Base-by-base conservation (phyloP, 345 rosid species). In the Passiflora organensis region DNA sequence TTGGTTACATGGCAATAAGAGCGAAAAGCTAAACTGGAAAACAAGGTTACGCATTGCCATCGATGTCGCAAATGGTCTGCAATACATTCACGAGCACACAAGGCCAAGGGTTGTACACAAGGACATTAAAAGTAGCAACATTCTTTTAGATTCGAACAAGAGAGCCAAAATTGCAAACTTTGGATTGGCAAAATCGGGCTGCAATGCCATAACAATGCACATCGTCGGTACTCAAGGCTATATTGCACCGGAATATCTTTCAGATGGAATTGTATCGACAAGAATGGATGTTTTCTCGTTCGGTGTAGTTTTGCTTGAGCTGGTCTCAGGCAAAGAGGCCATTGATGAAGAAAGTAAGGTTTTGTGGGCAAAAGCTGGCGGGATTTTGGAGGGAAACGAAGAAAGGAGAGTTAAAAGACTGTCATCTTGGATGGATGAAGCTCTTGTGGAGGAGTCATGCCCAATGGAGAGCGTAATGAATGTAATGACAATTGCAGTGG, bases 201-300 rank as follows among this genome's bases (percentile, higher is more conserved):
- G 86, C 84, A 85, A 85, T 34, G 82, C 84, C 55, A 82, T 80
- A 62, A 85, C 88, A 13, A 76, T 76, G 88, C 86, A 85, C 69
- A 82, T 82, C 32, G 86, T 78, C 12, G 93, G 88, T 37, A 82
- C 93, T 21, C 93, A 80, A 67, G 88, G 93, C 9, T 82, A 85
- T 68, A 82, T 85, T 21, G 86, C 93, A 3, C 93, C 88, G 0
- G 88, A 85, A 53, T 82, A 82, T 53, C 55, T 80, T 20, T 43
- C 80, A 0, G 88, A 82, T 13, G 93, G 93, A 48, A 70, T 76
- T 21, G 86, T 82, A 13, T 82, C 88, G 0, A 78, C 88, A 1
- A 85, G 65, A 50, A 80, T 78, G 82, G 93, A 85, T 51, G 81
- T 85, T 51, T 82, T 85, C 77, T 76, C 93, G 0, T 82, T 82